Percentiles rank a stretch among this genome's conserved stretches.
Conservation (phyloP, 2,329 filamentous ascomycete species). For the Fusarium sp. region DNA sequence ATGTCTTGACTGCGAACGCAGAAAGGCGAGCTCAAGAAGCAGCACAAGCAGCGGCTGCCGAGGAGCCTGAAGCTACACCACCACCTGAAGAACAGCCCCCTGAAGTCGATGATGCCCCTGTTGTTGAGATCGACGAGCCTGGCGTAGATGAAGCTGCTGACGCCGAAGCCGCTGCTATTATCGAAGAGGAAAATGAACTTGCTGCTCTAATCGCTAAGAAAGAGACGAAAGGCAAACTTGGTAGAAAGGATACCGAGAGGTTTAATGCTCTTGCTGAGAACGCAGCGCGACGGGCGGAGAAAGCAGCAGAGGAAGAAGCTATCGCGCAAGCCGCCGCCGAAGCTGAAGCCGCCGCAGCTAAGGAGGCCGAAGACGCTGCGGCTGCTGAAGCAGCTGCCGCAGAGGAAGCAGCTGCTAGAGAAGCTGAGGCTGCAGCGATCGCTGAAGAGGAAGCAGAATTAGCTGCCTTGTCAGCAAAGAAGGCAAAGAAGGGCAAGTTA, state of each 20-base stretch:
- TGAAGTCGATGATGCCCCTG: slow-evolving; percentile 16
- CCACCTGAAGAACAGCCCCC: slow-evolving; percentile 26
- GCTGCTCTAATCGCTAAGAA: slow-evolving; percentile 58
- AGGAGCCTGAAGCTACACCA: slow-evolving; percentile 38
- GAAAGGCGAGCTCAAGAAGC: slow-evolving; percentile 31
- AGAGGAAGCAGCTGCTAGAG: slow-evolving; percentile 24
- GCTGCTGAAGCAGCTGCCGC: slow-evolving; percentile 27
- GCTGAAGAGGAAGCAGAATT: slow-evolving; percentile 44
- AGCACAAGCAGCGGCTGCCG: slow-evolving; percentile 38
- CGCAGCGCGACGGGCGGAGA: slow-evolving; percentile 45
- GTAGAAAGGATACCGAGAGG: slow-evolving; percentile 59
- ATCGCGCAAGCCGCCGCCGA: slow-evolving; percentile 32
- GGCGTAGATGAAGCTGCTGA: slow-evolving; percentile 13
- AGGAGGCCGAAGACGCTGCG: slow-evolving; percentile 28
- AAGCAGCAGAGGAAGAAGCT: slow-evolving; percentile 36
- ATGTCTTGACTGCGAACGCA: slow-evolving; percentile 27
- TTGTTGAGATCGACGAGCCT: slow-evolving; percentile 12
- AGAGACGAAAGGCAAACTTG: slow-evolving; percentile 55
- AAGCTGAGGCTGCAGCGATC: slow-evolving; percentile 33
- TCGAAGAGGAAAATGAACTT: slow-evolving; percentile 52
- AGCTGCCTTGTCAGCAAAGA: slow-evolving; percentile 50
- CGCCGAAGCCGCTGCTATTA: slow-evolving; percentile 17
- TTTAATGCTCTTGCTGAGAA: slow-evolving; percentile 51
- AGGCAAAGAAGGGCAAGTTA: slow-evolving; percentile 48
- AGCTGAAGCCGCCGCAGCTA: slow-evolving; percentile 25